These are phyloP conservation scores for Trifolium subterraneum DNA, from an alignment of 306 rosid genomes.

Conservation along the genomic window DNA sequence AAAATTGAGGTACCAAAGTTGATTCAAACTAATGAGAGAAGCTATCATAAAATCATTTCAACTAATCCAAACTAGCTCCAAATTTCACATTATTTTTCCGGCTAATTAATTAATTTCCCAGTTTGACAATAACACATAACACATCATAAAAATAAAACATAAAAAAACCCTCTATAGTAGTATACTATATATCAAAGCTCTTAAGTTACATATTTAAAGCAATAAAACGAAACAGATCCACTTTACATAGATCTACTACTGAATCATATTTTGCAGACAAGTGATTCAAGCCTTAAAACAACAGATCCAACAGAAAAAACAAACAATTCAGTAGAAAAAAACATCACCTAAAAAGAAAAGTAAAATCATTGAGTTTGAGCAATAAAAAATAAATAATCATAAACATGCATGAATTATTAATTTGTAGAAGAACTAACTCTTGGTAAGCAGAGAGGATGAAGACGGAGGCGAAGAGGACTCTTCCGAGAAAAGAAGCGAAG, in stretches of 20 bases:
- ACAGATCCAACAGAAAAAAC: slow-evolving; percentile 47
- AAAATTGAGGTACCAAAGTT: neutral
- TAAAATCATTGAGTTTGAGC: neutral
- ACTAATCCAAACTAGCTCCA: slow-evolving; percentile 6
- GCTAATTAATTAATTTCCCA: slow-evolving; percentile 4
- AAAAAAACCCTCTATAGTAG: neutral
- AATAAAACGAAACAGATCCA: neutral
- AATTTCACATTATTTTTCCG: neutral
- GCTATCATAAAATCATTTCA: neutral
- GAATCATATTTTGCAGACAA: slow-evolving; percentile 6
- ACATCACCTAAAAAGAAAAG: neutral
- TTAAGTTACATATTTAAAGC: neutral
- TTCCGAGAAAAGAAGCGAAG: slow-evolving; percentile 63
- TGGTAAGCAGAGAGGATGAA: slow-evolving; percentile 70
- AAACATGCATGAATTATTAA: neutral
- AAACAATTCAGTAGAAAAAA: slow-evolving; percentile 10
- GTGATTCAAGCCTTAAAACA: slow-evolving; percentile 23
- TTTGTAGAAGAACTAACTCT: slow-evolving; percentile 50
- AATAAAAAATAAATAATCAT: neutral
- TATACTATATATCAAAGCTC: neutral
- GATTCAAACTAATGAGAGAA: neutral
- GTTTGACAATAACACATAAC: slow-evolving; percentile 24
- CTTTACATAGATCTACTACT: slow-evolving; percentile 44
- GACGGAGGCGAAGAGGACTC: slow-evolving; percentile 65
- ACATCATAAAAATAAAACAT: neutral